Evolutionary conservation across 352 stramenopile species (phyloP).

Genomic region (Phytophthora multivora): DNA sequence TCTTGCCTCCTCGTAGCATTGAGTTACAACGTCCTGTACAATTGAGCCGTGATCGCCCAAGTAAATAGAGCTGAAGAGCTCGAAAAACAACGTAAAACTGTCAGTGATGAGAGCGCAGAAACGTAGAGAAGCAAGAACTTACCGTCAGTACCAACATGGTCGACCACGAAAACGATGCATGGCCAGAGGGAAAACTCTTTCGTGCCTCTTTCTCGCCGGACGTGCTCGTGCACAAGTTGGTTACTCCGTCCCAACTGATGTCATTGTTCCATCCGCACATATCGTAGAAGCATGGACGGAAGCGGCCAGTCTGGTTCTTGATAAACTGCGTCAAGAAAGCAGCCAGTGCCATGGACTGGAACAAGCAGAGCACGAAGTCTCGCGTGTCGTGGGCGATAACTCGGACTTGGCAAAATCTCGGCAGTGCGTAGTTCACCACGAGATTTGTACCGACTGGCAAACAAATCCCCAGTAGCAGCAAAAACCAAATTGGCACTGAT

Average conservation of each 20-base stretch:
- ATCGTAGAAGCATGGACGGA: conserved; percentile 83
- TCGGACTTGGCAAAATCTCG: conserved; percentile 54
- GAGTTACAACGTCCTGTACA: conserved; percentile 41
- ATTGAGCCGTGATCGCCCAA: conserved; percentile 60
- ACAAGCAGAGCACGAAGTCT: conserved; percentile 73
- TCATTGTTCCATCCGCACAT: conserved; percentile 83
- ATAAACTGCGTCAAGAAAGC: conserved; percentile 76
- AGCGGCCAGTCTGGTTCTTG: conserved; percentile 81
- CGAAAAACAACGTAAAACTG: neutral
- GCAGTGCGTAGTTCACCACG: conserved; percentile 61
- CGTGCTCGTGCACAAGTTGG: conserved; percentile 60
- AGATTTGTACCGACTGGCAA: conserved; percentile 51
- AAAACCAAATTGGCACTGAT: conserved; percentile 49
- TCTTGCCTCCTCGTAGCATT: conserved; percentile 43
- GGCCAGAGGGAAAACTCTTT: conserved; percentile 76
- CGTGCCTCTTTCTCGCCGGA: conserved; percentile 60
- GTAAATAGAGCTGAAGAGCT: conserved; percentile 47
- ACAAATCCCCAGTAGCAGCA: conserved; percentile 28
- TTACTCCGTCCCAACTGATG: conserved; percentile 73
- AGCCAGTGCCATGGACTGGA: conserved; percentile 60
- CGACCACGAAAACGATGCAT: conserved; percentile 63
- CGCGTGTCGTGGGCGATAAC: conserved; percentile 79
- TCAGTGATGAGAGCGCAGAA: neutral
- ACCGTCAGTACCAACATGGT: conserved; percentile 77
- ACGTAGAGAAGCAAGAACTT: neutral